Base-by-base conservation (phyloP, 441 rosid species). In the Aquilaria agallochum region DNA sequence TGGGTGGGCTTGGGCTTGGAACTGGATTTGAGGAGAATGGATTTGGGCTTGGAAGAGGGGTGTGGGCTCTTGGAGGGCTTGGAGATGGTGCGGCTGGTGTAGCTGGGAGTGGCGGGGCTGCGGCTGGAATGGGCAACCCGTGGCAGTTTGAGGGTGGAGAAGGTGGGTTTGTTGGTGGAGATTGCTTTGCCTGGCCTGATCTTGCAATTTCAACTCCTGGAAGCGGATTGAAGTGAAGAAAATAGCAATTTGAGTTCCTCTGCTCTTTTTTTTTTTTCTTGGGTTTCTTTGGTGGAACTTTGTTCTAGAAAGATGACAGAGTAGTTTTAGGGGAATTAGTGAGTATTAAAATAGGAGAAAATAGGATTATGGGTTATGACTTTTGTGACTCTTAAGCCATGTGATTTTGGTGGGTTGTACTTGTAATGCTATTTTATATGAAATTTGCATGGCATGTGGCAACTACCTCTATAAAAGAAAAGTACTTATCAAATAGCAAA, bases 61-160 rank as follows among this genome's bases (percentile, higher is more conserved):
- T 80, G n/a, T 92, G 95, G 93, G 75, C 89, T 55, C 84, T 85
- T 60, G 67, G 81, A 0, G 82, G 83, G 9, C 46, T 73, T 14
- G 85, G 70, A 50, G 90, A 84, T 30, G 76, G 72, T 11, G 69
- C 66, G 15, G 69, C 78, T 46, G 68, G 72, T 60, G 72, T 56
- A 27, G 53, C 63, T 60, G 67, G 74, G 2, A 56, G 59, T 70
- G 68, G 64, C 51, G 70, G 55, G n/a, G 58, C 52, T 2, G 56
- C 51, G 3, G 34, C 56, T 67, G 66, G 76, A 33, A 68, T 80
- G 15, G 78, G 69, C 0, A 74, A 71, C 75, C 53, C 86, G 64
- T 90, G 98, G 98, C 97, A 93, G 72, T 78, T 83, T 58, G 97
- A 93, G 67, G 73, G 65, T 66, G 86, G 89, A 30, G 97, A 83